Percentiles rank a stretch among this genome's conserved stretches.
Evolutionary conservation across 2,329 filamentous ascomycete species (phyloP).

Genomic region (Acephala macrosclerotiorum): DNA sequence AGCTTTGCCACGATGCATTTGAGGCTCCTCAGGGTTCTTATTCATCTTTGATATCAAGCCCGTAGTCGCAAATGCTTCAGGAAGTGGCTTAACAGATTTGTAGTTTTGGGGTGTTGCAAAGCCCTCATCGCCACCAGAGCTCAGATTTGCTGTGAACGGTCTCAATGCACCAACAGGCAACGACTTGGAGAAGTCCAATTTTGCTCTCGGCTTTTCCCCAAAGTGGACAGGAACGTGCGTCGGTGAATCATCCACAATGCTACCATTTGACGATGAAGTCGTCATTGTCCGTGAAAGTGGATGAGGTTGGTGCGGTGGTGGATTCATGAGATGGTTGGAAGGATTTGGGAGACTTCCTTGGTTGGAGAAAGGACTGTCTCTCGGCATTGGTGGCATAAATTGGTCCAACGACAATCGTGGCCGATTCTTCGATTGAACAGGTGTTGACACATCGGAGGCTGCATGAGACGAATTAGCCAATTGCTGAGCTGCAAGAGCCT

Average conservation of each 20-base stretch:
- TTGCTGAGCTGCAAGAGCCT: constrained; percentile 45
- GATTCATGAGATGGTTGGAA: constrained; percentile 58
- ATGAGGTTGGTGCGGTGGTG: constrained; percentile 65
- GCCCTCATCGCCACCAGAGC: constrained; percentile 56
- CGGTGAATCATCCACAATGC: constrained; percentile 75
- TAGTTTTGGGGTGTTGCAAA: constrained; percentile 81
- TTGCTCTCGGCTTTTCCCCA: constrained; percentile 58
- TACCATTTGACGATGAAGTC: constrained; percentile 85
- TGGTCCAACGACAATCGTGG: constrained; percentile 83
- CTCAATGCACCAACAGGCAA: constrained; percentile 71
- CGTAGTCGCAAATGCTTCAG: constrained; percentile 91
- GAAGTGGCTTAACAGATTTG: constrained; percentile 78
- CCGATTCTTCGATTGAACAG: constrained; percentile 64
- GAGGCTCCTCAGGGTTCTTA: constrained; percentile 75
- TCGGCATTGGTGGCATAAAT: constrained; percentile 69
- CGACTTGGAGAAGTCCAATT: constrained; percentile 74
- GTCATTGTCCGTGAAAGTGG: constrained; percentile 87
- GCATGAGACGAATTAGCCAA: constrained; percentile 26
- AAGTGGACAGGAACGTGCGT: constrained; percentile 66
- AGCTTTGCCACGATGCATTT: constrained; percentile 60
- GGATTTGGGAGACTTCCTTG: constrained; percentile 60
- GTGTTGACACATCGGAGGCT: constrained; percentile 59
- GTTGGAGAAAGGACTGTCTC: constrained; percentile 70
- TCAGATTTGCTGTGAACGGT: constrained; percentile 48
- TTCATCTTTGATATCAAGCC: constrained; percentile 96